A percentile compares a stretch with the other conserved stretches of the same genome.
phyloP scores from a whole-genome alignment of 257 asterid genomes.

The Mentha longifolia region DNA sequence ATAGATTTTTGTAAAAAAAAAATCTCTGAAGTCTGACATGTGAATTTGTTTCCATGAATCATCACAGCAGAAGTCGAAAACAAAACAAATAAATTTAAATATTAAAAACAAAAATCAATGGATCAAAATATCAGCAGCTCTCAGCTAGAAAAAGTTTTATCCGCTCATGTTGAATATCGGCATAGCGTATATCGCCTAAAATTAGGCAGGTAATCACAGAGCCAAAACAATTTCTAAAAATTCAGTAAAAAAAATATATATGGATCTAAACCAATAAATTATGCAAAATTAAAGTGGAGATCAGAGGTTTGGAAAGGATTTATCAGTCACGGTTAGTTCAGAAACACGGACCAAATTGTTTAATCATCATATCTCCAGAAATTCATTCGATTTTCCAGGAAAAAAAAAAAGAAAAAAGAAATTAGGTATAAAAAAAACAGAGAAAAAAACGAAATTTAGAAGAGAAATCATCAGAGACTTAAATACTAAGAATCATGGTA shows the following conservation, averaged over 20 bases:
- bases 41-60: constrained; percentile 50
- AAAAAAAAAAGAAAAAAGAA: too few relatives aligned
- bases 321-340: constrained; percentile 61
- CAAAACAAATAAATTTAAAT: too few relatives aligned
- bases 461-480: constrained; percentile 80
- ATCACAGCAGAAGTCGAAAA: constrained; percentile 47
- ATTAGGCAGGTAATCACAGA: constrained; percentile 50
- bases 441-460: neutral
- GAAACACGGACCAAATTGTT: constrained; percentile 80
- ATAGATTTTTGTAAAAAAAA: constrained; percentile 37
- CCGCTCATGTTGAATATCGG: constrained; percentile 30
- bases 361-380: constrained; percentile 57
- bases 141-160: constrained; percentile 14
- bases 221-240: neutral
- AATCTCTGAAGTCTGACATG: constrained; percentile 91
- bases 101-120: neutral
- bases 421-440: too few relatives aligned
- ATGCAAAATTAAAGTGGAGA: constrained; percentile 9
- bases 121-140: constrained; percentile 21
- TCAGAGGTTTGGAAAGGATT: constrained; percentile 60
- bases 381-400: neutral
- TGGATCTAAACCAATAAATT: too few relatives aligned
- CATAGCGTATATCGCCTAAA: constrained; percentile 66
- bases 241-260: too few relatives aligned
- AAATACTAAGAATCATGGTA: constrained; percentile 71